These are phyloP conservation scores for Carex myosuroides DNA, from an alignment of 176 grass and related monocot species.

Conservation along the genomic window DNA sequence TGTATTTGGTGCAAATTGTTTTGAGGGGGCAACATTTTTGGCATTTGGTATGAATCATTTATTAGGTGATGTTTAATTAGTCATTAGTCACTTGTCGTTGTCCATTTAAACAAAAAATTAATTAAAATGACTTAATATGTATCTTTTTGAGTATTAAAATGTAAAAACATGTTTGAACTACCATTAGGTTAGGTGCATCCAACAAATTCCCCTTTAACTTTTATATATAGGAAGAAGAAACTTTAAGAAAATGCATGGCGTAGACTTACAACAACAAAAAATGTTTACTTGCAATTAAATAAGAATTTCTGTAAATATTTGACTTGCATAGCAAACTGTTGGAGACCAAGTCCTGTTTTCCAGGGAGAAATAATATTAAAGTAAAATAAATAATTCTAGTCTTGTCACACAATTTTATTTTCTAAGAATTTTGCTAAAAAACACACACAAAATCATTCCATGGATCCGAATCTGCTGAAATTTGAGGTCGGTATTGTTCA, in stretches of 20 bases:
- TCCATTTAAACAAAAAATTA: background rate
- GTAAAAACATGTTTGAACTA: background rate
- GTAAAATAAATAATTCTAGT: too few relatives aligned
- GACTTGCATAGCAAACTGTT: background rate
- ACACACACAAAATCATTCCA: too few relatives aligned
- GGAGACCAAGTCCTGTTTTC: background rate
- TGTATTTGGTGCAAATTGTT: too few relatives aligned
- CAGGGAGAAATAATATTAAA: too few relatives aligned
- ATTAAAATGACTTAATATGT: background rate
- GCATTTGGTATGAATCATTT: background rate
- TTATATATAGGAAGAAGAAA: background rate
- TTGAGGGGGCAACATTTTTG: background rate
- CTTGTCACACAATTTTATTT: too few relatives aligned
- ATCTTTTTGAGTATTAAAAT: background rate
- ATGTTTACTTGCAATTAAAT: background rate
- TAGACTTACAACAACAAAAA: background rate
- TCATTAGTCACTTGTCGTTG: background rate
- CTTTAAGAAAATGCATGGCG: background rate
- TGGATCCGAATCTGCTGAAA: too few relatives aligned
- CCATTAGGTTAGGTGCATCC: background rate
- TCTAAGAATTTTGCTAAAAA: too few relatives aligned
- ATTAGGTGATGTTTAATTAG: background rate
- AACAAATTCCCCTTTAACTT: background rate
- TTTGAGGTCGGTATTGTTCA: too few relatives aligned
- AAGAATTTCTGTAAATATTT: background rate